These are phyloP conservation scores for Globisporangium takayamanum DNA, from an alignment of 352 stramenopile genomes.

Conservation along the genomic window DNA sequence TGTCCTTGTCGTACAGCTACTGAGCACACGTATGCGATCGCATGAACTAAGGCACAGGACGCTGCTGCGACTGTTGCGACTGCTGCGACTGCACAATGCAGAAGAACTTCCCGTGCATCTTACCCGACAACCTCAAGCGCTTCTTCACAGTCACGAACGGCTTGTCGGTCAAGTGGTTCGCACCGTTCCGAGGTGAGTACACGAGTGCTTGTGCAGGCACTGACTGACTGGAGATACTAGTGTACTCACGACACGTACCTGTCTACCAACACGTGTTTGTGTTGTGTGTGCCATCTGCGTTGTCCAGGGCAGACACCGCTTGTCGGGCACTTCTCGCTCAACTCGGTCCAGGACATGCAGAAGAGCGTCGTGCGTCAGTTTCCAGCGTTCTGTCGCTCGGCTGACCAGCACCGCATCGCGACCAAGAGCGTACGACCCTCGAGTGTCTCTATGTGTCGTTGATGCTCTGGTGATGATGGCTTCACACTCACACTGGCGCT, in stretches of 20 bases:
- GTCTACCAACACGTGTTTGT: not conserved
- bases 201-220: not conserved
- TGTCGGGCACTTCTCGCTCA: conserved; percentile 62
- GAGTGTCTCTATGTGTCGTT: not conserved
- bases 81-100: conserved; percentile 8
- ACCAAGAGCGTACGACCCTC: conserved; percentile 12
- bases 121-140: conserved; percentile 60
- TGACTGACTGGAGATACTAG: too few relatives aligned
- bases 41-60: not conserved
- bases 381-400: conserved; percentile 23
- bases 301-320: conserved; percentile 29
- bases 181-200: conserved; percentile 32
- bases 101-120: conserved; percentile 46
- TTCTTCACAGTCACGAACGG: conserved; percentile 70
- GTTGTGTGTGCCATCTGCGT: not conserved
- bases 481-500: not conserved
- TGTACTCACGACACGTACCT: too few relatives aligned
- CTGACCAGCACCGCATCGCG: conserved; percentile 31
- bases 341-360: conserved; percentile 56
- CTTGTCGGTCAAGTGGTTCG: conserved; percentile 69
- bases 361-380: conserved; percentile 33
- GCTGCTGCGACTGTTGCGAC: not conserved
- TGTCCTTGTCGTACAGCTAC: not conserved
- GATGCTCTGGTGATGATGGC: not conserved
- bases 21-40: not conserved